Evolutionary conservation across 1,284 basidiomycete species (phyloP), one percentile per base, ranked within the genome.

Genomic region (Bjerkandera adusta): DNA sequence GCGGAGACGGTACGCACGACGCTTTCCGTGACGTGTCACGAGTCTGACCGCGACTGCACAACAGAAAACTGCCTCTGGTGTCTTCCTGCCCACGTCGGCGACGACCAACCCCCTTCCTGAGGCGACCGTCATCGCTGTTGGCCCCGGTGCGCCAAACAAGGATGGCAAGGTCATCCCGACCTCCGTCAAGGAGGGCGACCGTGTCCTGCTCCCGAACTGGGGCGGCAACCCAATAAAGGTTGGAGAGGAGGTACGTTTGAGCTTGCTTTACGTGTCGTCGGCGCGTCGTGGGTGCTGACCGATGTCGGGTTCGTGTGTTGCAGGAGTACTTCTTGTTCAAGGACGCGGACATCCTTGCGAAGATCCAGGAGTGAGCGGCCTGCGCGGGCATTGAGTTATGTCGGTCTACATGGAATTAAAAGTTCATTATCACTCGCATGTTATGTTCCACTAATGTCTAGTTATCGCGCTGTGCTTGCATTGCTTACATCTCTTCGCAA

Each of bases 261-360:
- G 11, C 40, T 32, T 13, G 27, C n/a, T n/a, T 32, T 12, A 36
- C 25, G 44, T 44, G 46, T 36, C n/a, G 40, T 21, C 42, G 27
- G 8, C 27, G n/a, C 27, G 27, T 21, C 7, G 15, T 4, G 20
- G 20, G 25, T 42, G 27, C 40, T 42, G 15, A 42, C 29, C 5
- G 11, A 48, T 43, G 2, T 16, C 39, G n/a, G n/a, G n/a, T n/a
- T n/a, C n/a, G n/a, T n/a, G n/a, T n/a, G n/a, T n/a, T 54, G 38
- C 62, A 95, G 92, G 96, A 98, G 68, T 99, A 90, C 75, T 89
- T 83, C 72, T 73, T 98, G 51, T 97, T 97, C 84, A 91, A 89
- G 70, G 96, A 98, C 72, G 73, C 84, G 29, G 96, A 98, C 64
- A 97, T 98, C 67, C 81, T 98, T 45, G 96, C 96, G 57, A 97